These are phyloP conservation scores for Trichophyton simii DNA, from an alignment of 2,329 filamentous ascomycete species.

Conservation along the genomic window DNA sequence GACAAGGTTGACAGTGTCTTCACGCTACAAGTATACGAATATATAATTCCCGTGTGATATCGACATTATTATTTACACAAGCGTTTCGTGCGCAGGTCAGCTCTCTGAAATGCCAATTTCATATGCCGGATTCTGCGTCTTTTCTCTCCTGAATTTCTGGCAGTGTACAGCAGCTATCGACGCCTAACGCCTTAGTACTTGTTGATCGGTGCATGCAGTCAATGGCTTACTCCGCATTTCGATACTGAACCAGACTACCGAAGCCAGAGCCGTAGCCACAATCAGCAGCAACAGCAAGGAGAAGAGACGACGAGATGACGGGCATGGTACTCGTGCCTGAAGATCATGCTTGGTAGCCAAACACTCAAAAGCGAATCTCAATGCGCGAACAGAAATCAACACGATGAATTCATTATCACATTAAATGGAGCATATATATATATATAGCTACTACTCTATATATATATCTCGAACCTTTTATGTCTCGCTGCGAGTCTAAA, in stretches of 20 bases:
- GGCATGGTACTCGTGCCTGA: neutral
- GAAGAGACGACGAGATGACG: neutral
- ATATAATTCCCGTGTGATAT: neutral
- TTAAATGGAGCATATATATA: neutral
- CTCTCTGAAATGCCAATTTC: too few species aligned
- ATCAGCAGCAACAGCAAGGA: neutral
- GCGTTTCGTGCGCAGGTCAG: neutral
- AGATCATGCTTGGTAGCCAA: neutral
- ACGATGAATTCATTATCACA: neutral
- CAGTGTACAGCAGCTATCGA: neutral
- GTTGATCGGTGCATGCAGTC: neutral
- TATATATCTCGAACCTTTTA: neutral
- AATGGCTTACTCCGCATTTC: constrained; percentile 1
- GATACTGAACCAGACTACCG: neutral
- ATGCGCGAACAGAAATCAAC: too few species aligned
- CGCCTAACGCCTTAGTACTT: neutral
- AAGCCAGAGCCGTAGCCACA: constrained; percentile 1
- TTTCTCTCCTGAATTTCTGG: neutral
- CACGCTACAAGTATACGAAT: neutral
- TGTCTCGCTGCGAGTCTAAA: neutral
- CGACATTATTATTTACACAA: neutral
- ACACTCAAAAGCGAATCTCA: neutral
- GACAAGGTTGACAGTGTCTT: neutral
- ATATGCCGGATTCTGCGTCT: too few species aligned
- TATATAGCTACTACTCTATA: neutral